These are phyloP conservation scores for Aspergillaceae sp. DNA, from an alignment of 2,329 filamentous ascomycete genomes.

Conservation along the genomic window DNA sequence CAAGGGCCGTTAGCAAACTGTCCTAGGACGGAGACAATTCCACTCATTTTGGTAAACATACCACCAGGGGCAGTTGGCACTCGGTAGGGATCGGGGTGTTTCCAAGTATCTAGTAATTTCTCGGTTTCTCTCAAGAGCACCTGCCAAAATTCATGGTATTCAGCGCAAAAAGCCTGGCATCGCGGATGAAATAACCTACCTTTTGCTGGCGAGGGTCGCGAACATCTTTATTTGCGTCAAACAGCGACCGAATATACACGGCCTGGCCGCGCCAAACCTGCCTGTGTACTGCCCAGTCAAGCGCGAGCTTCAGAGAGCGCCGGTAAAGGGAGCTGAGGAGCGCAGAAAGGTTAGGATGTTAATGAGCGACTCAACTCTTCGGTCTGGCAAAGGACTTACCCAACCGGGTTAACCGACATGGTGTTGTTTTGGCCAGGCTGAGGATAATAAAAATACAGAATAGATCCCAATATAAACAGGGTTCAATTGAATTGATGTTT, in stretches of 20 bases:
- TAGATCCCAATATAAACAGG: neutral
- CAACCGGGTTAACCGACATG: slow-evolving; percentile 31
- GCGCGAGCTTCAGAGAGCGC: slow-evolving; percentile 80
- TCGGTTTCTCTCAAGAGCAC: slow-evolving; percentile 80
- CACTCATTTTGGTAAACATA: slow-evolving; percentile 35
- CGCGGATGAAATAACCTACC: slow-evolving; percentile 43
- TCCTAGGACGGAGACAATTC: neutral
- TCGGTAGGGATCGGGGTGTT: slow-evolving; percentile 90
- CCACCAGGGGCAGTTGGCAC: slow-evolving; percentile 89
- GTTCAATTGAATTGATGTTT: neutral
- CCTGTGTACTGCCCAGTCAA: slow-evolving; percentile 92
- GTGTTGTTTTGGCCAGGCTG: slow-evolving; percentile 3
- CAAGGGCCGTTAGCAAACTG: slow-evolving; percentile 9
- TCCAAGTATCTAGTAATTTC: slow-evolving; percentile 82
- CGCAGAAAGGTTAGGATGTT: slow-evolving; percentile 17
- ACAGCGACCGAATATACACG: slow-evolving; percentile 87
- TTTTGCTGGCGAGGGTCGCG: slow-evolving; percentile 77
- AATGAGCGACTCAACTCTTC: neutral
- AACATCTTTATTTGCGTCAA: slow-evolving; percentile 84
- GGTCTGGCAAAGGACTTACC: slow-evolving; percentile 22
- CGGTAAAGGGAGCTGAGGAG: slow-evolving; percentile 64
- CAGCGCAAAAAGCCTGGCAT: neutral
- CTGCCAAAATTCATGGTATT: slow-evolving; percentile 39
- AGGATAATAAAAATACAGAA: neutral
- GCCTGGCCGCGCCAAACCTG: slow-evolving; percentile 93